Evolutionary conservation across 83 land plant species (phyloP).

Genomic region (Thuja plicata): DNA sequence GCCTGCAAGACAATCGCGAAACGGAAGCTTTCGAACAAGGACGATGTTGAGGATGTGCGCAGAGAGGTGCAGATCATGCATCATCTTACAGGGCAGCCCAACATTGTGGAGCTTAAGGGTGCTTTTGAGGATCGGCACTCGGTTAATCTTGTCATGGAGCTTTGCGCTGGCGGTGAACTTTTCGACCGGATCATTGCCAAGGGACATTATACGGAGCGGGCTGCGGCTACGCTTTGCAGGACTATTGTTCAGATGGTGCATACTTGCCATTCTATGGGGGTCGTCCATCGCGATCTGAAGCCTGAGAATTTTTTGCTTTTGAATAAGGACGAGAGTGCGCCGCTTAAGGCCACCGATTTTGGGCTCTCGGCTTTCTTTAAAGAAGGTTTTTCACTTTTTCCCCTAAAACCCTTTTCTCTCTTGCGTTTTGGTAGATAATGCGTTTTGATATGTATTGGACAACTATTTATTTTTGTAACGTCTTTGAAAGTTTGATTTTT

Average conservation of each 20-base stretch:
- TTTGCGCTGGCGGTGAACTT: conserved; percentile 93
- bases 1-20: conserved; percentile 92
- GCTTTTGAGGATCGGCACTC: conserved; percentile 83
- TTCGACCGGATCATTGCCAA: conserved; percentile 81
- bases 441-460: too few species aligned
- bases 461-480: too few species aligned
- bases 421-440: too few species aligned
- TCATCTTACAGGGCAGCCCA: conserved; percentile 80
- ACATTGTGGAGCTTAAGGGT: conserved; percentile 85
- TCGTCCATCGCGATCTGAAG: conserved; percentile 84
- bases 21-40: conserved; percentile 71
- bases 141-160: conserved; percentile 90
- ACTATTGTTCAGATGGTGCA: conserved; percentile 81
- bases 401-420: too few species aligned
- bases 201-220: conserved; percentile 87
- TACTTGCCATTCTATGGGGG: conserved; percentile 88
- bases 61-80: conserved; percentile 93
- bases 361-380: conserved; percentile 88
- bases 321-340: conserved; percentile 70
- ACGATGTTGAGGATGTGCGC: conserved; percentile 77
- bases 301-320: conserved; percentile 89
- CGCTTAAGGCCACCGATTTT: conserved; percentile 89
- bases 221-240: conserved; percentile 68
- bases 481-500: not conserved
- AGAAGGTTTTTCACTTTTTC: conserved; percentile 34